Percentiles rank a stretch among this genome's conserved stretches.
Conservation (phyloP, 352 stramenopile genomes). For the Phytophthora pistaciae region DNA sequence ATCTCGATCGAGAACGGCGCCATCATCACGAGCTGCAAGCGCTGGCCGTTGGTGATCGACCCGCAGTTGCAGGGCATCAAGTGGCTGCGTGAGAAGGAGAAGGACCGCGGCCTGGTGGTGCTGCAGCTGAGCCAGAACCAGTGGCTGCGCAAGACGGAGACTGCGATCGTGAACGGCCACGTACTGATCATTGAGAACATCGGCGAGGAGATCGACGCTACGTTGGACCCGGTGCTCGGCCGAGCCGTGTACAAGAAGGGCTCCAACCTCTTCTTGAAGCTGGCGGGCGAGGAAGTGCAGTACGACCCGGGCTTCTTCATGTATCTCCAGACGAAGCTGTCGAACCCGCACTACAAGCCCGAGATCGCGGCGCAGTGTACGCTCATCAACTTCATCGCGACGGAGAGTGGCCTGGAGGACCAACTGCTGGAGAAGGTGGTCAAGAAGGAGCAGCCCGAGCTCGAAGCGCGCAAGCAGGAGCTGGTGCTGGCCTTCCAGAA, state of each 20-base stretch:
- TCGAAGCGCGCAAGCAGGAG: constrained; percentile 95
- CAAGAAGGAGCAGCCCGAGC: constrained; percentile 95
- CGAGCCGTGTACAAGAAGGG: constrained; percentile 97
- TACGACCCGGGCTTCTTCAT: constrained; percentile 97
- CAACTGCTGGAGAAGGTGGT: constrained; percentile 97
- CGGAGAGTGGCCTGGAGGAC: constrained; percentile 96
- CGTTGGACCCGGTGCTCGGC: constrained; percentile 95
- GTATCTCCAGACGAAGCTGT: constrained; percentile 98
- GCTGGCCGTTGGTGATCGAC: constrained; percentile 98
- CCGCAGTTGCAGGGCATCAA: constrained; percentile 98
- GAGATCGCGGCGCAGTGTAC: constrained; percentile 97
- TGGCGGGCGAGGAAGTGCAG: constrained; percentile 96
- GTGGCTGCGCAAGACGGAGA: constrained; percentile 96
- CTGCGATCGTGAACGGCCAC: constrained; percentile 95
- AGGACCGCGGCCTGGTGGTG: constrained; percentile 92
- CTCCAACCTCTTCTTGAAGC: constrained; percentile 94
- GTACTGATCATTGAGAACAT: constrained; percentile 99
- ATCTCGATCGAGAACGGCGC: constrained; percentile 98
- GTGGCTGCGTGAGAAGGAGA: constrained; percentile 97
- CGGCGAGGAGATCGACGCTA: constrained; percentile 97
- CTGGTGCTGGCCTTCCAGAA: constrained; percentile 94
- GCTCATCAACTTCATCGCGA: constrained; percentile 99
- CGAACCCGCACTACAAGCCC: constrained; percentile 98
- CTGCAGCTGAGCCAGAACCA: constrained; percentile 97
- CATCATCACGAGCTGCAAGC: constrained; percentile 98